These are phyloP conservation scores for Catenaria anguillulae DNA, from an alignment of 371 early-diverging fungal species.

Conservation along the genomic window DNA sequence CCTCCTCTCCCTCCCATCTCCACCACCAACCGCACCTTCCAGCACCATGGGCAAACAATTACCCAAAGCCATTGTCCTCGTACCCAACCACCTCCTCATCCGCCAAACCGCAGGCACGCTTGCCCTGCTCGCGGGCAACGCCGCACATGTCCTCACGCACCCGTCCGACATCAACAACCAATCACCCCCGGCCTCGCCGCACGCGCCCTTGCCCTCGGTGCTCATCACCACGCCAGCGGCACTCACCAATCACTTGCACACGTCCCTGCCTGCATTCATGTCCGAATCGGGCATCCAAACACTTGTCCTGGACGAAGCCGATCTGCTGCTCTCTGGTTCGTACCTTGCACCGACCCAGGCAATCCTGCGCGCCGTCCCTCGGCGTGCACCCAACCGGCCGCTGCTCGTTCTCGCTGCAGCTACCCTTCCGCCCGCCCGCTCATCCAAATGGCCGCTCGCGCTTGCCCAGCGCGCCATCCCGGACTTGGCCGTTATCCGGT, in stretches of 20 bases:
- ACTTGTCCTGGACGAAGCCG: neutral
- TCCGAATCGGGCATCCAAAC: too few relatives aligned
- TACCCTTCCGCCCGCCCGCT: neutral
- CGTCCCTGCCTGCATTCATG: neutral
- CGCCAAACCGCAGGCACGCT: constrained; percentile 44
- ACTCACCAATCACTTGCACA: neutral
- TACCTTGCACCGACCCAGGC: neutral
- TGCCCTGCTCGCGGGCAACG: neutral
- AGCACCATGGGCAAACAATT: constrained; percentile 15
- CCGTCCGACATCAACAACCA: too few relatives aligned
- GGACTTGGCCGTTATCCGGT: neutral
- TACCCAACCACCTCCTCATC: constrained; percentile 95
- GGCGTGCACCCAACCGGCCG: too few relatives aligned
- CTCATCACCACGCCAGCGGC: neutral
- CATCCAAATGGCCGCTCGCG: neutral
- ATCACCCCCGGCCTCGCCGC: too few relatives aligned
- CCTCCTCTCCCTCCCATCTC: too few relatives aligned
- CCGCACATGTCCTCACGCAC: neutral
- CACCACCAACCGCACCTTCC: too few relatives aligned
- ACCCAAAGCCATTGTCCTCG: constrained; percentile 52
- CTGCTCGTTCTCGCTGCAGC: neutral
- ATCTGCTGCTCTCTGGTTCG: neutral
- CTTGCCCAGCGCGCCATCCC: neutral
- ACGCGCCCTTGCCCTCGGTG: neutral
- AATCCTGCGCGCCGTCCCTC: neutral